These are phyloP conservation scores for Davidsoniella eucalypti DNA, from an alignment of 2,329 filamentous ascomycete genomes.

Conservation along the genomic window DNA sequence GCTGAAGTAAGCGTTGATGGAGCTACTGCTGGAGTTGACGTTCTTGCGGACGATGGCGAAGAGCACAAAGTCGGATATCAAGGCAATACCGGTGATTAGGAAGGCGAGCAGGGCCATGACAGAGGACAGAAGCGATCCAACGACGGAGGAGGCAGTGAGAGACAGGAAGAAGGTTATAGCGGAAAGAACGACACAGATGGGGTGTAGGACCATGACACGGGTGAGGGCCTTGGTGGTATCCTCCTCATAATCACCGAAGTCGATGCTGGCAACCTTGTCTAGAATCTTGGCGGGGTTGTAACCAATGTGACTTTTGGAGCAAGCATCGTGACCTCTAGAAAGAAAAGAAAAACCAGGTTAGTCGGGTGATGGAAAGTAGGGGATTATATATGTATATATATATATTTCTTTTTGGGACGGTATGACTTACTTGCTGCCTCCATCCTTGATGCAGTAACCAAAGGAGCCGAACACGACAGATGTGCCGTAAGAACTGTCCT, in stretches of 20 bases:
- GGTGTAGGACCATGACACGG: conserved; percentile 44
- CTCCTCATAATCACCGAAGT: conserved; percentile 27
- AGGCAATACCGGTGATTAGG: conserved; percentile 29
- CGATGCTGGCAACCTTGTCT: conserved; percentile 20
- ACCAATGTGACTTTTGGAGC: conserved; percentile 33
- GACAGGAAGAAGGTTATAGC: conserved; percentile 43
- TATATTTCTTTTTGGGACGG: too few relatives aligned
- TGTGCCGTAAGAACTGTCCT: conserved; percentile 18
- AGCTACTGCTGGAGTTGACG: conserved; percentile 29
- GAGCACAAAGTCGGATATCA: conserved; percentile 40
- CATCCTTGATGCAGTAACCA: conserved; percentile 33
- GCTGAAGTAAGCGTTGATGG: conserved; percentile 32
- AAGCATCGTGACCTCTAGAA: conserved; percentile 22
- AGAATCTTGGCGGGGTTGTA: conserved; percentile 37
- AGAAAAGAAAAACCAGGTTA: too few relatives aligned
- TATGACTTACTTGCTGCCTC: conserved; percentile 16
- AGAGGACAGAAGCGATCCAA: conserved; percentile 35
- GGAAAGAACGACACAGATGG: conserved; percentile 37
- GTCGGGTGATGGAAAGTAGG: conserved; percentile 2
- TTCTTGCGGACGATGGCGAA: conserved; percentile 37
- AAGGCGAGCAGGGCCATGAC: conserved; percentile 33
- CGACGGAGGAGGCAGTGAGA: conserved; percentile 31
- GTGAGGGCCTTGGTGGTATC: conserved; percentile 34
- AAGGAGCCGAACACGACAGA: conserved; percentile 41
- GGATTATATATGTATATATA: too few relatives aligned